These are phyloP conservation scores for Barbatosphaeria neglecta DNA, from an alignment of 495 filamentous ascomycete species.

Conservation along the genomic window DNA sequence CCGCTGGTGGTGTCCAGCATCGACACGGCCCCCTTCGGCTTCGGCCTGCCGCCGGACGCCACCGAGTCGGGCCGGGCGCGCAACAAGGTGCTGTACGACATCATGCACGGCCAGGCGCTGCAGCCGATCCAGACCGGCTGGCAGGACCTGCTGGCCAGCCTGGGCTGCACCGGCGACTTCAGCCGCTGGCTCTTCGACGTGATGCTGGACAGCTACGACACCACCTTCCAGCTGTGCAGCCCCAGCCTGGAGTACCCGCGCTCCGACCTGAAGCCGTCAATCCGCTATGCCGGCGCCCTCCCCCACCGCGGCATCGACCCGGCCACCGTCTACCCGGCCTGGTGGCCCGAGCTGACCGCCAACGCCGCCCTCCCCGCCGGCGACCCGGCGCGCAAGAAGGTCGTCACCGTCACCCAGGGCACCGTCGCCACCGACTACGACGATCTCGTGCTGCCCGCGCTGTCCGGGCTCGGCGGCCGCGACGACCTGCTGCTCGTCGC, in stretches of 20 bases:
- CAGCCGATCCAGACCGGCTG: not conserved
- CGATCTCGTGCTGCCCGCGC: slow-evolving; percentile 16
- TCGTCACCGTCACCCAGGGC: slow-evolving; percentile 23
- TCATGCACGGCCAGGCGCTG: not conserved
- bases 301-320: slow-evolving; percentile 7
- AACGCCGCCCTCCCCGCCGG: no score
- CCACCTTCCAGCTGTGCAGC: slow-evolving; percentile 23
- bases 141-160: no score
- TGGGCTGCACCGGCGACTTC: no score
- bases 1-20: slow-evolving; percentile 6
- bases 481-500: slow-evolving; percentile 19
- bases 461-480: slow-evolving; percentile 13
- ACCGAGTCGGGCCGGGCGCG: slow-evolving; percentile 1
- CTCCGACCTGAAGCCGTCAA: slow-evolving; percentile 12
- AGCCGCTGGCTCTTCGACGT: no score
- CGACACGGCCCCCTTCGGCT: slow-evolving; percentile 9
- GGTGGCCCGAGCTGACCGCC: slow-evolving; percentile 9
- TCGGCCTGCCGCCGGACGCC: slow-evolving; percentile 2
- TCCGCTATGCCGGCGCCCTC: slow-evolving; percentile 20
- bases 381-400: slow-evolving; percentile 5
- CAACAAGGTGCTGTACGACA: slow-evolving; percentile 4
- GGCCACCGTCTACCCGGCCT: slow-evolving; percentile 10
- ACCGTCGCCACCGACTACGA: slow-evolving; percentile 14
- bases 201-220: slow-evolving; percentile 6
- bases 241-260: slow-evolving; percentile 18